phyloP scores from a whole-genome alignment of 805 yeast species.

The Suhomyces prunicola region DNA sequence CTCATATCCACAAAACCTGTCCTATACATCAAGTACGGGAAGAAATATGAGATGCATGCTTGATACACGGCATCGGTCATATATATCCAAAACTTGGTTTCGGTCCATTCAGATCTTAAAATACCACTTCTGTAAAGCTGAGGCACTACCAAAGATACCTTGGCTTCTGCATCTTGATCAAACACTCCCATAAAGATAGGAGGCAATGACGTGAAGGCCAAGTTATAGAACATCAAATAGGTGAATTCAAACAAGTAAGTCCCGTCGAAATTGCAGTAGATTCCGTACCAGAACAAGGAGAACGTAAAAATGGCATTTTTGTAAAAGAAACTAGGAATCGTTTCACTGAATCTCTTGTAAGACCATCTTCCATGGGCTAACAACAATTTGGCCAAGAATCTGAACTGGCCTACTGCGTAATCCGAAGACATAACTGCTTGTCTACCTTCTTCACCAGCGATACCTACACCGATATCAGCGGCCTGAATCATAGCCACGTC shows the following conservation, averaged over 20 bases:
- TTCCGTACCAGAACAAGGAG: slow-evolving; percentile 75
- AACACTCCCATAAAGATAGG: slow-evolving; percentile 68
- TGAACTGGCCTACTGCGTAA: slow-evolving; percentile 78
- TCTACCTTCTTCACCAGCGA: slow-evolving; percentile 84
- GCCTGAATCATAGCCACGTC: slow-evolving; percentile 88
- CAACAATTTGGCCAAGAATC: slow-evolving; percentile 60
- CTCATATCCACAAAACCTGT: slow-evolving; percentile 41
- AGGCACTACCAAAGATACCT: slow-evolving; percentile 64
- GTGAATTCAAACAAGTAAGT: slow-evolving; percentile 76
- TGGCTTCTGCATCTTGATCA: slow-evolving; percentile 73
- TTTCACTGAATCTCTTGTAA: slow-evolving; percentile 67
- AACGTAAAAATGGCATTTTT: slow-evolving; percentile 73
- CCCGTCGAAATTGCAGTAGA: slow-evolving; percentile 68
- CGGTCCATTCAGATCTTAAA: slow-evolving; percentile 60
- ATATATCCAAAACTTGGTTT: slow-evolving; percentile 55
- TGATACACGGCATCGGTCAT: slow-evolving; percentile 72
- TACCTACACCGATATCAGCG: slow-evolving; percentile 82
- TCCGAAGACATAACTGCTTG: slow-evolving; percentile 87
- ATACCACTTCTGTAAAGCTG: slow-evolving; percentile 69
- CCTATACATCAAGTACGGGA: slow-evolving; percentile 58
- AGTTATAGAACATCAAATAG: slow-evolving; percentile 71
- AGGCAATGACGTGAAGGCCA: slow-evolving; percentile 79
- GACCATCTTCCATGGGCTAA: slow-evolving; percentile 87
- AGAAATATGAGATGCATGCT: slow-evolving; percentile 64
- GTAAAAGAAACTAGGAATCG: slow-evolving; percentile 77